A percentile compares a stretch with the other conserved stretches of the same genome.
Evolutionary conservation across 1,284 basidiomycete species (phyloP).

Genomic region (Microbotryomycetes sp.): DNA sequence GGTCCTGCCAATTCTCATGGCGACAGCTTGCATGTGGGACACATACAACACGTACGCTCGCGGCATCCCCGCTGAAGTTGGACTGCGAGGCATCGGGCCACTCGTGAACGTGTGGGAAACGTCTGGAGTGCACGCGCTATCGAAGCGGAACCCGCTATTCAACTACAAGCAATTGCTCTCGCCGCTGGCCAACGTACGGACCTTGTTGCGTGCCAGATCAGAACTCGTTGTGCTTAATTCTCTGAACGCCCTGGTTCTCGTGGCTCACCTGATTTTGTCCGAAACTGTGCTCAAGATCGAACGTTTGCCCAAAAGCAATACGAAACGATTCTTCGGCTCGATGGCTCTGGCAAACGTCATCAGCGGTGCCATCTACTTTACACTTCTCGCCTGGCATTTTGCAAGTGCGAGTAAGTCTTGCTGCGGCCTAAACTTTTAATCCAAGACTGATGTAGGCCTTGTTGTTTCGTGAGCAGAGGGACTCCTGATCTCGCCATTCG

Average conservation of each 20-base stretch:
- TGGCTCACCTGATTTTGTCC: slow-evolving; percentile 37
- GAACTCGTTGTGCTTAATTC: slow-evolving; percentile 40
- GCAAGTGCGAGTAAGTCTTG: slow-evolving; percentile 1
- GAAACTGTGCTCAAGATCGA: slow-evolving; percentile 35
- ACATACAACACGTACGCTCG: slow-evolving; percentile 15
- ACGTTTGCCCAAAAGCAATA: slow-evolving; percentile 38
- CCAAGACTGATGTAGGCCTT: background rate
- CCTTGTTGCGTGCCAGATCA: slow-evolving; percentile 36
- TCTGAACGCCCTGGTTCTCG: slow-evolving; percentile 38
- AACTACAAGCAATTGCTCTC: slow-evolving; percentile 27
- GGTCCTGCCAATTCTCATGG: slow-evolving; percentile 33
- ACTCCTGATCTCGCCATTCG: slow-evolving; percentile 63
- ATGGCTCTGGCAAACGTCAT: slow-evolving; percentile 26
- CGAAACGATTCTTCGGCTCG: slow-evolving; percentile 36
- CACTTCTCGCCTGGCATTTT: background rate
- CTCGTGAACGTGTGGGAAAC: slow-evolving; percentile 36
- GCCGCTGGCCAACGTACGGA: slow-evolving; percentile 31
- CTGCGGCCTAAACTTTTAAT: slow-evolving; percentile 10
- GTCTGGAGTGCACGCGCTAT: slow-evolving; percentile 19
- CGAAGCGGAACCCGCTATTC: slow-evolving; percentile 33
- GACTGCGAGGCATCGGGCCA: slow-evolving; percentile 20
- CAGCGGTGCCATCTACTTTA: slow-evolving; percentile 10
- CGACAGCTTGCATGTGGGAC: slow-evolving; percentile 32
- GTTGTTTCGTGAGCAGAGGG: slow-evolving; percentile 1
- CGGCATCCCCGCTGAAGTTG: slow-evolving; percentile 5